Conservation (phyloP, 1,284 basidiomycete genomes). For the Cutaneotrichosporon daszewskae region DNA sequence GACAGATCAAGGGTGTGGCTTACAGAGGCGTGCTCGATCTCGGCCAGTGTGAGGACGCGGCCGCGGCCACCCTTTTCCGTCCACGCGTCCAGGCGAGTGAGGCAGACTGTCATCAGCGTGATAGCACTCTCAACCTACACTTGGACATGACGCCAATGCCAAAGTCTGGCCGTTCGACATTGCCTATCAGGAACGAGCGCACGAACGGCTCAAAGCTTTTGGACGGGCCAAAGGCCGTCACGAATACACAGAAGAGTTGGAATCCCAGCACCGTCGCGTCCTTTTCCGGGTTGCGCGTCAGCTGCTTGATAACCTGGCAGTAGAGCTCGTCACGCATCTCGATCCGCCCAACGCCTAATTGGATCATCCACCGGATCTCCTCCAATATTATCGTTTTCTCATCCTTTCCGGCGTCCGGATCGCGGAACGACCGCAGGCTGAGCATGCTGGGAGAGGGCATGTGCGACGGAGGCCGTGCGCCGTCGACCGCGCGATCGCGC, state of each 20-base stretch:
- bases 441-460: slow-evolving; percentile 7
- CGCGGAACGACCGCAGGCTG: slow-evolving; percentile 5
- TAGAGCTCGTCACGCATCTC: slow-evolving; percentile 88
- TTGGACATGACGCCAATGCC: slow-evolving; percentile 83
- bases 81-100: slow-evolving; percentile 64
- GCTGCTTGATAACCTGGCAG: slow-evolving; percentile 84
- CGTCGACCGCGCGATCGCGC: slow-evolving; percentile 56
- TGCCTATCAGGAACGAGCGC: slow-evolving; percentile 65
- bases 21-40: slow-evolving; percentile 82
- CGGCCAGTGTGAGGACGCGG: slow-evolving; percentile 67
- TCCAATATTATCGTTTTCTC: slow-evolving; percentile 56
- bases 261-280: slow-evolving; percentile 82
- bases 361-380: slow-evolving; percentile 78
- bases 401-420: slow-evolving; percentile 10
- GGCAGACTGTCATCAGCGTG: slow-evolving; percentile 52
- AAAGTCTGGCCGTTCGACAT: slow-evolving; percentile 56
- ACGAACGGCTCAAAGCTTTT: slow-evolving; percentile 82
- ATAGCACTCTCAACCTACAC: slow-evolving; percentile 39
- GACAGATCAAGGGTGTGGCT: slow-evolving; percentile 21
- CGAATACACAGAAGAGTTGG: slow-evolving; percentile 80
- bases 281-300: slow-evolving; percentile 72
- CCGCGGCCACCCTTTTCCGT: slow-evolving; percentile 75
- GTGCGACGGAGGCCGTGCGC: slow-evolving; percentile 10
- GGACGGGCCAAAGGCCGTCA: slow-evolving; percentile 82
- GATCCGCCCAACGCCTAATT: slow-evolving; percentile 66